A percentile compares a stretch with the other conserved stretches of the same genome.
phyloP scores from a whole-genome alignment of 768 basidiomycete species.

The Lanmaoa pseudosensibilis region DNA sequence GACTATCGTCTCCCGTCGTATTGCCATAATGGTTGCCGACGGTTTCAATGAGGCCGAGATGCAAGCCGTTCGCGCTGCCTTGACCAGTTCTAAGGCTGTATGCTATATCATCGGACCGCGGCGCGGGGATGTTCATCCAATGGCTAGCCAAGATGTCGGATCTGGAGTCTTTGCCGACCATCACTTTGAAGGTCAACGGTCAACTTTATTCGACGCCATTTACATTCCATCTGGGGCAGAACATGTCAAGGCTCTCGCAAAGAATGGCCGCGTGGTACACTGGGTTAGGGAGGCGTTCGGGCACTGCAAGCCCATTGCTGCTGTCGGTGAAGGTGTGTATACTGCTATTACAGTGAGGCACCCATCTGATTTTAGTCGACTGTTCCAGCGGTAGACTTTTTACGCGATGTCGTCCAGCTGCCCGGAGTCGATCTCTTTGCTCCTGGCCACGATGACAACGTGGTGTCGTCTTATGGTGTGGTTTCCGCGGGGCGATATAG shows the following conservation, averaged over 20 bases:
- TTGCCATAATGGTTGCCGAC: constrained; percentile 76
- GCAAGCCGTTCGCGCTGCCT: constrained; percentile 51
- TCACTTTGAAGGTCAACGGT: constrained; percentile 74
- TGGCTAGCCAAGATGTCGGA: constrained; percentile 29
- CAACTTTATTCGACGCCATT: constrained; percentile 82
- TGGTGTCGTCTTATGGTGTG: constrained; percentile 59
- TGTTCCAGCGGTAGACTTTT: constrained; percentile 45
- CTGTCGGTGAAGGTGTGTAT: constrained; percentile 57
- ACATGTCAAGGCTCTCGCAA: constrained; percentile 55
- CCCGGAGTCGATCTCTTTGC: constrained; percentile 46
- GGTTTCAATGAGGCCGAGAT: constrained; percentile 68
- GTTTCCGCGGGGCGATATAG: constrained; percentile 59
- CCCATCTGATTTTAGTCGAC: neutral
- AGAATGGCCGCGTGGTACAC: constrained; percentile 73
- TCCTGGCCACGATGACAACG: constrained; percentile 33
- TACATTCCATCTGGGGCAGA: constrained; percentile 71
- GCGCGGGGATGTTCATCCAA: constrained; percentile 46
- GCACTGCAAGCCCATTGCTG: constrained; percentile 82
- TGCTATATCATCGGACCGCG: constrained; percentile 70
- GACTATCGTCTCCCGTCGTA: constrained; percentile 63
- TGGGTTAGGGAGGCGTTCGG: constrained; percentile 85
- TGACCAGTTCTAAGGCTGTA: constrained; percentile 54
- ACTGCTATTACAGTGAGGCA: neutral
- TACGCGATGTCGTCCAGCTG: constrained; percentile 47
- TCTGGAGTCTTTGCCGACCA: constrained; percentile 57